Evolutionary conservation across 2,329 filamentous ascomycete genomes (phyloP), one percentile per base, ranked within the genome.

Genomic region (Diaporthe citrichinensis): DNA sequence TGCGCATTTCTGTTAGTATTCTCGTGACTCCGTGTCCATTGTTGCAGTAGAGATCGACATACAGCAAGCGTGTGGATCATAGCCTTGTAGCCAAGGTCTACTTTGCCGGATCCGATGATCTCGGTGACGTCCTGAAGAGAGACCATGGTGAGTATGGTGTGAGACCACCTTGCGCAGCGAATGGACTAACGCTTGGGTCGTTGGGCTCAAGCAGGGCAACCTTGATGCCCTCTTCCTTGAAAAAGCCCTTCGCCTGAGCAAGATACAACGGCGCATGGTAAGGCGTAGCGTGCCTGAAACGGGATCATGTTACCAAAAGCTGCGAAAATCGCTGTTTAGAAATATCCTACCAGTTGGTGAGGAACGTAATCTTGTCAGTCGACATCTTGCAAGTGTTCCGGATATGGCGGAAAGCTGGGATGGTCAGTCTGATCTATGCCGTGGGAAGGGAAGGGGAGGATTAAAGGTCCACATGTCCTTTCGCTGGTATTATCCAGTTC

Each of bases 331-430:
- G 9, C 9, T 25, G 20, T 23, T 69, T 75, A 72, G 79, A 57
- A 67, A 59, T 62, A 23, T 2, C 86, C 83, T 90, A 95, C 94
- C 94, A 95, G 89, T 95, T 95, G 86, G 93, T 94, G 83, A 95
- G 88, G 87, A 95, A 95, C 72, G 93, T 95, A 82, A 95, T 95
- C 91, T 95, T 95, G 84, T 95, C 93, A 84, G 93, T 94, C 83
- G 93, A 91, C 93, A 95, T 95, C 77, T 83, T 90, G 86, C 23
- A 55, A 20, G 49, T 69, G 65, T 28, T 69, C 83, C 81, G 84
- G 82, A 83, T 86, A 83, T 86, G 84, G 81, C 79, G 78, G 68
- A 80, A 81, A 81, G 83, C 87, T 91, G 82, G 80, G 78, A 77
- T 79, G 81, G 87, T 91, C 84, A 91, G 88, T 87, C 82, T 81